Conservation (phyloP, 257 asterid genomes). For the Solanum lycopersicoides region DNA sequence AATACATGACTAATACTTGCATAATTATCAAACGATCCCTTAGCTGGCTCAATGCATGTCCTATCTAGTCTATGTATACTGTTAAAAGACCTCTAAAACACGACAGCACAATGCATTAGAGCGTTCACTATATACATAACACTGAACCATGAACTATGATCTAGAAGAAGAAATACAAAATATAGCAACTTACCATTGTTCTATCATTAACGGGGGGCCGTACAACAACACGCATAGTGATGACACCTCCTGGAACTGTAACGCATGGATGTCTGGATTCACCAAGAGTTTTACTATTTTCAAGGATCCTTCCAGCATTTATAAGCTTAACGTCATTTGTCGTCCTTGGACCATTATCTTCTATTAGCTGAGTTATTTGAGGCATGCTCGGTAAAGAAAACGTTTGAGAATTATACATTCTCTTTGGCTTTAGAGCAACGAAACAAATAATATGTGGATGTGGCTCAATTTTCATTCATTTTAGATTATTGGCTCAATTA, state of each 20-base stretch:
- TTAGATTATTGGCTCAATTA: neutral
- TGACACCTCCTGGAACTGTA: slow-evolving; percentile 79
- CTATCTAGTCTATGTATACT: neutral
- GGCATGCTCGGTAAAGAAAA: neutral
- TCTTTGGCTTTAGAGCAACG: neutral
- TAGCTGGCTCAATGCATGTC: neutral
- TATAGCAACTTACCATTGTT: slow-evolving; percentile 37
- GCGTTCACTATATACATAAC: neutral
- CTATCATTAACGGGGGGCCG: slow-evolving; percentile 63
- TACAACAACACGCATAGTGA: slow-evolving; percentile 82
- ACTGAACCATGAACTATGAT: neutral
- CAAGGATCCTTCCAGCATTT: slow-evolving; percentile 80
- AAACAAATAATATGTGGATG: neutral
- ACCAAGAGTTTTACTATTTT: slow-evolving; percentile 60
- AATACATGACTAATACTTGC: neutral
- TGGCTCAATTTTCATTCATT: neutral
- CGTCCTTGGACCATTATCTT: slow-evolving; percentile 54
- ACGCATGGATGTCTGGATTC: slow-evolving; percentile 65
- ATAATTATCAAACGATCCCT: too few species aligned
- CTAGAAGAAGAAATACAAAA: neutral
- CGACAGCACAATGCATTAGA: neutral
- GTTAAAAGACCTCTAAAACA: neutral
- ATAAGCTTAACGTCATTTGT: slow-evolving; percentile 69
- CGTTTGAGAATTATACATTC: neutral
- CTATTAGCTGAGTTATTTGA: neutral